Evolutionary conservation across 192 early-diverging fungal species (phyloP).

Genomic region (Podila verticillata): DNA sequence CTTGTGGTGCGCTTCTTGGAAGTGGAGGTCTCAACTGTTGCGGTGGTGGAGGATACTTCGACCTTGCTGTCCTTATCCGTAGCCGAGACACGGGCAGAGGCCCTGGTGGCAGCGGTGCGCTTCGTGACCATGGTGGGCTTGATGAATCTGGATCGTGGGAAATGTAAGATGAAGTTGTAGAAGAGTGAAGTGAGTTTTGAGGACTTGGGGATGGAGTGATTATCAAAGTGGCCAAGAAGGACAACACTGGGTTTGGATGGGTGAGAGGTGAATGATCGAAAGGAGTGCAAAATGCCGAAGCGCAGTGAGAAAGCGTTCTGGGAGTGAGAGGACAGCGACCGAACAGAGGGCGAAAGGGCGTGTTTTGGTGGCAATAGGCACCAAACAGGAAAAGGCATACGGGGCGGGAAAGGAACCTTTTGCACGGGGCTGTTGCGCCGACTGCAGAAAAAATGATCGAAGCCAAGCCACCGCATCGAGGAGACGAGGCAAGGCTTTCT

Average conservation of each 20-base stretch:
- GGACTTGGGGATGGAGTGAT: not conserved
- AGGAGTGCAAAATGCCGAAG: not conserved
- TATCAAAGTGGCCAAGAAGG: not conserved
- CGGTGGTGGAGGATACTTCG: not conserved
- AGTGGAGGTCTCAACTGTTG: not conserved
- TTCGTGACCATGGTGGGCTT: slow-evolving; percentile 17
- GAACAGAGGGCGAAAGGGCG: not conserved
- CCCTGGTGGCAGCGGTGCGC: not conserved
- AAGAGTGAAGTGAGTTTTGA: not conserved
- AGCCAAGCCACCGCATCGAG: no score
- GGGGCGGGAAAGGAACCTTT: no score
- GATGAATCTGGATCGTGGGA: not conserved
- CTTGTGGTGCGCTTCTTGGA: slow-evolving; percentile 11
- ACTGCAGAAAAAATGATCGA: no score
- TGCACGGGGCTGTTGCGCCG: no score
- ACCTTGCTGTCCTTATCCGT: not conserved
- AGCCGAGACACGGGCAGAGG: not conserved
- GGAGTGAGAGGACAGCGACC: not conserved
- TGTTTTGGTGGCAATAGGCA: slow-evolving; percentile 34
- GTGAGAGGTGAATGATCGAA: not conserved
- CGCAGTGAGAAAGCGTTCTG: not conserved
- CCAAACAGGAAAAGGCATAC: slow-evolving; percentile 3
- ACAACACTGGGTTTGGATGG: not conserved
- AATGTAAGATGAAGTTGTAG: no score
- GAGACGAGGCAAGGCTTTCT: not conserved